Percentiles rank a stretch among this genome's conserved stretches.
phyloP scores from a whole-genome alignment of 2,329 filamentous ascomycete genomes.

The Capronia epimyces region DNA sequence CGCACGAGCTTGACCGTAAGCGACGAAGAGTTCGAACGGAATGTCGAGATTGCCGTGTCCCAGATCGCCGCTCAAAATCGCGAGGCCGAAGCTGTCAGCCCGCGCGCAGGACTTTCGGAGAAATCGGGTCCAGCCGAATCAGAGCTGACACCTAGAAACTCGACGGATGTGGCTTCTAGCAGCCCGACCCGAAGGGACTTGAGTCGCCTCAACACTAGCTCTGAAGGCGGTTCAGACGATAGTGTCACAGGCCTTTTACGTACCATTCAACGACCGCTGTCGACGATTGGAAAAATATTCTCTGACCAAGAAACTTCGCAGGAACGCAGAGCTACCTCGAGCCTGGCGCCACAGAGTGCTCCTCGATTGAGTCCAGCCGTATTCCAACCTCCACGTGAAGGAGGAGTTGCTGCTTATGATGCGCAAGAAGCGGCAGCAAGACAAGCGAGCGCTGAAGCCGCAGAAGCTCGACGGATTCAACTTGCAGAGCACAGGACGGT shows the following conservation, averaged over 20 bases:
- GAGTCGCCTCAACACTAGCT: constrained; percentile 39
- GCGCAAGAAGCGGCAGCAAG: constrained; percentile 84
- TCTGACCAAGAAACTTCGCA: constrained; percentile 57
- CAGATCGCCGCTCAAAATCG: constrained; percentile 89
- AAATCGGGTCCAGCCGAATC: constrained; percentile 49
- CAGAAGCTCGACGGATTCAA: constrained; percentile 78
- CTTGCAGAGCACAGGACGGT: constrained; percentile 81
- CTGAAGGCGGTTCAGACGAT: constrained; percentile 60
- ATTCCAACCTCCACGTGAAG: constrained; percentile 41
- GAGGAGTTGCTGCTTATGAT: constrained; percentile 39
- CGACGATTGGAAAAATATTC: constrained; percentile 91
- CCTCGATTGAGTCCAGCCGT: constrained; percentile 48
- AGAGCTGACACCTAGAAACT: constrained; percentile 56
- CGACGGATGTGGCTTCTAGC: constrained; percentile 50
- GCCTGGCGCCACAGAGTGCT: constrained; percentile 31
- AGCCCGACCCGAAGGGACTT: constrained; percentile 39
- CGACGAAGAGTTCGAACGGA: constrained; percentile 90
- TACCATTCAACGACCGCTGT: constrained; percentile 84
- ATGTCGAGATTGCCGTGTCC: constrained; percentile 94
- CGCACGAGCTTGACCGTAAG: constrained; percentile 87
- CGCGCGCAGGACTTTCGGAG: constrained; percentile 36
- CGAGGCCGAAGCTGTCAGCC: constrained; percentile 44
- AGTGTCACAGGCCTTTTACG: constrained; percentile 79
- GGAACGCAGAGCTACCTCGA: constrained; percentile 30
- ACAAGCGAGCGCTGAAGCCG: constrained; percentile 83